Base-by-base conservation (phyloP, 768 basidiomycete species). In the Thelephora ganbajun region DNA sequence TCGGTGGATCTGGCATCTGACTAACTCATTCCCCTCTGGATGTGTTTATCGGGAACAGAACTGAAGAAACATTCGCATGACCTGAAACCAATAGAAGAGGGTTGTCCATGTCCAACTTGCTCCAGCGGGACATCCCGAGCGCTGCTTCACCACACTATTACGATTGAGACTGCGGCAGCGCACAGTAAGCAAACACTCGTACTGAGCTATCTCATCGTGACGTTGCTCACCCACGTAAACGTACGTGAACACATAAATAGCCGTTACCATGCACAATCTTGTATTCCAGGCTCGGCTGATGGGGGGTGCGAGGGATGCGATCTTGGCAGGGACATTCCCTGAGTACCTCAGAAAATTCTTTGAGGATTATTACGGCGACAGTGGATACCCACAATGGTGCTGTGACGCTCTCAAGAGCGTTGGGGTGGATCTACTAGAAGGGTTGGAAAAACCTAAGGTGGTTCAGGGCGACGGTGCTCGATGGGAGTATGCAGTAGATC, bases 31-130 rank as follows among this genome's bases (percentile, higher is more conserved):
- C 16, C 19, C 23, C 18, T 6, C 19, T 19, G 13, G 4, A 30
- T 9, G 26, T 9, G 26, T 9, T 9, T 20, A 22, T 43, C 11
- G n/a, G 26, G 36, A 12, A 11, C 51, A 86, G 83, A 71, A 53
- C 69, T 92, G 30, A 73, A 69, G 48, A 85, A 80, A 59, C 77
- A 91, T 54, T 72, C 78, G 0, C 71, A 70, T 45, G 83, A 87
- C 58, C 73, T 90, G 51, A 56, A 61, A 16, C 74, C 81, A 1
- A 87, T 93, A 34, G 91, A 93, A 56, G 67, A 73, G 35, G 60
- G 61, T 1, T 94, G 90, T 55, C 84, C 86, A 35, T 94, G 90
- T 59, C 86, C 86, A n/a, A 91, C 89, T 3, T 94, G 90, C 58
- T 62, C 60, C 23, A 68, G 67, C 43, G 73, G 78, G 33, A 76